Base-by-base conservation (phyloP, 257 asterid genomes). In the Vinca minor region DNA sequence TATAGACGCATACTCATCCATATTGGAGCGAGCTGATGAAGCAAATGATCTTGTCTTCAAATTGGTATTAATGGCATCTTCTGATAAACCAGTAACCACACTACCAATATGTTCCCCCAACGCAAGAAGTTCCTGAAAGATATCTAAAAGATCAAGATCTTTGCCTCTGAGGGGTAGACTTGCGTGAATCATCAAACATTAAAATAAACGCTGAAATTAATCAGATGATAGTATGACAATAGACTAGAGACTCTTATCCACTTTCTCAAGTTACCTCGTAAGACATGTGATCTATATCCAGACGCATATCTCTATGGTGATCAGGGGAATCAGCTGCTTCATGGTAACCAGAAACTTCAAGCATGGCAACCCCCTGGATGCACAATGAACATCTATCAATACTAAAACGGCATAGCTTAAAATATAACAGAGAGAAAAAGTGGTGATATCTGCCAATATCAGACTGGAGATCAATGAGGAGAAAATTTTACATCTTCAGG, bases 91-190 rank as follows among this genome's bases (percentile, higher is more conserved):
- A 36, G 91, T 81, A 62, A 78, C 81, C 45, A 86, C 96, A 56
- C 79, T 77, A 46, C 98, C 98, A 52, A 88, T 91, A 71, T 76
- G 96, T 73, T 86, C 95, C 69, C 79, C 96, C 74, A 86, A 66
- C 31, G 85, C 94, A 76, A 88, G 94, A 77, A 88, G 95, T 81
- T 91, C 94, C 95, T 88, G 84, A 63, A 46, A 54, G 36, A 41
- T 39, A 72, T 61, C 29, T 56, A 49, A 60, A 46, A 59, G 31
- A 14, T 50, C n/a, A 74, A 63, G 13, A 62, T 50, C 61, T 23
- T 29, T 21, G 31, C 42, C 31, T 8, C 18, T 1, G 1, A 56
- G 5, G 34, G 25, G 38, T 28, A 55, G 38, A 55, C 26, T 26
- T n/a, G 52, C 55, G 31, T 46, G 42, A 63, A 46, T 13, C 53